Evolutionary conservation across 306 rosid genomes (phyloP), one percentile per base, ranked within the genome.

Genomic region (Gynostemma pentaphyllum): DNA sequence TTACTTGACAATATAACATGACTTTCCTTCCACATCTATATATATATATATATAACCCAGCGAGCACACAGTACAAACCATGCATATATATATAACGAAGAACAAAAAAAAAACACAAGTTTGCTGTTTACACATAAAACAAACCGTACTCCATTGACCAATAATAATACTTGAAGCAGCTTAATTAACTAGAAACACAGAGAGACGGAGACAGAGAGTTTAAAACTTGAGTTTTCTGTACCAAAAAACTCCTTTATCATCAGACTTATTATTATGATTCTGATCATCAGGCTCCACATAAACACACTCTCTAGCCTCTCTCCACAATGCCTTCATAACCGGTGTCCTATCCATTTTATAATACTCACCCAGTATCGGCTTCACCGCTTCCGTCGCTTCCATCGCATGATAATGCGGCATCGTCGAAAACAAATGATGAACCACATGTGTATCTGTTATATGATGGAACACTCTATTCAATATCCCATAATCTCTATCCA

Each of bases 401-500:
- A 76, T 75, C 23, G 96, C 95, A 75, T 83, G 78, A 64, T 86
- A 86, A 70, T 86, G 97, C 7, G 91, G 89, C 87, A 89, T 86
- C 29, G 89, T 82, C 0, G 95, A 89, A 81, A 83, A 80, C 5
- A 86, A 64, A 74, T 89, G 97, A 28, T 86, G 97, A 22, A 70
- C 75, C 15, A 86, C 86, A 62, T 86, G 97, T 0, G 95, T 83
- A 46, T 83, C 89, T 14, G 91, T 86, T 21, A 83, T 83, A 11
- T 83, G 73, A 16, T 89, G 97, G 61, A 83, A 89, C 27, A 83
- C 89, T 70, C 74, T 78, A 41, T 82, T 86, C 54, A 89, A 68
- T 21, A 89, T 21, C 21, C 91, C 89, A 54, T 73, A 89, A 41
- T 86, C 85, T 75, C 97, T 84, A 36, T 89, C 95, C 67, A 80